Evolutionary conservation across 495 filamentous ascomycete species (phyloP).

Genomic region (Xylaria nigripes): DNA sequence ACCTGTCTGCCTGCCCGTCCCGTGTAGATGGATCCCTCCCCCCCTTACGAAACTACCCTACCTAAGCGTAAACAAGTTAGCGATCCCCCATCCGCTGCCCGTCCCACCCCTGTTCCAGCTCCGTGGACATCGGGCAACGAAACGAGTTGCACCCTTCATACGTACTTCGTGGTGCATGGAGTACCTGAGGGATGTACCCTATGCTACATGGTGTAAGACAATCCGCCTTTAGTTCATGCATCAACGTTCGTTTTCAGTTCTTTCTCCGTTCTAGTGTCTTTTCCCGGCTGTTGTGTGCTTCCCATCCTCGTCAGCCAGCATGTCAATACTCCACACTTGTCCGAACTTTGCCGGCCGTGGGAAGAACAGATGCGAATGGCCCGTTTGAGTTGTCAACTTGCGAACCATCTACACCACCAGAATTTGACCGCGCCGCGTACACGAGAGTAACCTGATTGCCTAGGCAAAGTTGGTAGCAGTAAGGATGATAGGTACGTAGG

Average conservation of each 20-base stretch:
- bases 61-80: too few relatives aligned
- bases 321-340: neutral
- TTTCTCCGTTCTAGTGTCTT: conserved; percentile 5
- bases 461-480: too few relatives aligned
- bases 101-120: conserved; percentile 5
- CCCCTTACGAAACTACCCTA: too few relatives aligned
- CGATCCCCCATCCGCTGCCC: too few relatives aligned
- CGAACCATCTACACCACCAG: too few relatives aligned
- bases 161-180: too few relatives aligned
- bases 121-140: neutral
- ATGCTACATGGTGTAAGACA: too few relatives aligned
- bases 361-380: neutral
- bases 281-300: neutral
- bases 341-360: neutral
- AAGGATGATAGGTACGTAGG: too few relatives aligned
- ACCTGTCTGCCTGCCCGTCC: conserved; percentile 3
- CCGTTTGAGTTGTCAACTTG: neutral
- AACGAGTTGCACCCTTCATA: too few relatives aligned
- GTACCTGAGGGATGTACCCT: too few relatives aligned
- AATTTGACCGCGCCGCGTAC: too few relatives aligned
- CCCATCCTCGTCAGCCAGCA: neutral
- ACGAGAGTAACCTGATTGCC: too few relatives aligned
- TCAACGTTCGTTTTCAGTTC: conserved; percentile 7
- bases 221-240: conserved; percentile 11
- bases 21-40: conserved; percentile 5